Evolutionary conservation across 2,329 filamentous ascomycete species (phyloP), one percentile per base, ranked within the genome.

Genomic region (Epichloe gansuensis): DNA sequence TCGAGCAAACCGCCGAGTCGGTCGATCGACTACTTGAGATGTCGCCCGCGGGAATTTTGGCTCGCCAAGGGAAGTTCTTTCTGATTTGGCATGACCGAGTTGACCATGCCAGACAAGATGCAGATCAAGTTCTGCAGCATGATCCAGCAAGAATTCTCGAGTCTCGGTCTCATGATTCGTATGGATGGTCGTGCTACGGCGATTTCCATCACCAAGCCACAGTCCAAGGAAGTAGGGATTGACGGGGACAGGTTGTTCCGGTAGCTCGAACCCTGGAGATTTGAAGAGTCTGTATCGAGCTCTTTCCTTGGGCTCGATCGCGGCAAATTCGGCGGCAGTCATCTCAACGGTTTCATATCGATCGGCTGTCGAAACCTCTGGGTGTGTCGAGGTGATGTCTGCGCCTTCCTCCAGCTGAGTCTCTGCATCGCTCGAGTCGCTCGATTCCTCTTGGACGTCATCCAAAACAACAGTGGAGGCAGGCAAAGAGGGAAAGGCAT

Each of bases 281-380:
- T 58, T 66, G 58, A 72, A 70, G n/a, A 67, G 60, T 45, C 53
- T 59, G 53, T 70, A 64, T 50, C 59, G 58, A 34, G 55, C 53
- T 58, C 67, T 66, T 54, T 73, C 68, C n/a, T 62, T 55, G 2
- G 58, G 46, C 31, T 63, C 59, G 35, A 74, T 60, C 40, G 64
- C 58, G 53, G 72, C 71, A 54, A 71, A 74, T 25, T 74, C 61
- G 31, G 63, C 64, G 8, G 73, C 71, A 15, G 71, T 74, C 62
- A 74, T 72, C 56, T 74, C 69, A 15, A 74, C 65, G 9, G 67
- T 71, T 8, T 73, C 68, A 50, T 62, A 71, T 25, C 49, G 56
- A 34, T 66, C 59, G 46, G 57, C 40, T 43, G 9, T 13, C 17
- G 40, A 43, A 23, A 21, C 15, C 17, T 43, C 40, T 17, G 40